Base-by-base conservation (phyloP, 352 stramenopile genomes). In the Phytophthora pisi region DNA sequence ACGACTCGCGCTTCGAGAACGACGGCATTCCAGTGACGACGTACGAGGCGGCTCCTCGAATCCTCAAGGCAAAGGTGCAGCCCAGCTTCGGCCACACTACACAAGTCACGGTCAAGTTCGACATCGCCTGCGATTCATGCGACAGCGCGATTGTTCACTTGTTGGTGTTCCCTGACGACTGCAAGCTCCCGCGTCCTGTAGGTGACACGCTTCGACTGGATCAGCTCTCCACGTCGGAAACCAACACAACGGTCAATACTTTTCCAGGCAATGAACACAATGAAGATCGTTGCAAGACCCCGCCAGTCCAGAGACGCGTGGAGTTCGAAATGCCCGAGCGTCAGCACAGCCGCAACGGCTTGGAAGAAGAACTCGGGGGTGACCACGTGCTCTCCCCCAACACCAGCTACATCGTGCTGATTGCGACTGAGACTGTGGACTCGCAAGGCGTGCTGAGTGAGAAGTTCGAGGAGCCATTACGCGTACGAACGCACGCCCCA, bases 401-500 rank as follows among this genome's bases (percentile, higher is more conserved):
- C 51, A 79, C 77, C 10, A 86, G 72, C 47, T 90, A 90, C 61
- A 46, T 52, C 7, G 63, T 92, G 2, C 69, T 81, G 23, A 18
- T 91, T 8, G 83, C 81, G 7, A 86, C 81, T 1, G 81, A 92
- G 54, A 91, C 82, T 0, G 68, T 60, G 23, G 64, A 68, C n/a
- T 82, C 77, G 8, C 60, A 74, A 38, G 88, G 86, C 10, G 85
- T 95, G 8, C 30, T 93, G 4, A 92, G 86, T 51, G 63, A 82
- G 3, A 28, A 20, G 5, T 91, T 88, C 47, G 43, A 72, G 8
- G 56, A 67, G 6, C 77, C 65, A 18, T 38, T 74, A 0, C 18
- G 46, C 0, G 84, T 90, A 15, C 79, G 64, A 46, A 93, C 88
- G 0, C 76, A 81, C 24, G 68, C 74, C 1, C 28, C 60, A 15